Conservation (phyloP, 2,329 filamentous ascomycete genomes). For the Botryosphaeria agaves region DNA sequence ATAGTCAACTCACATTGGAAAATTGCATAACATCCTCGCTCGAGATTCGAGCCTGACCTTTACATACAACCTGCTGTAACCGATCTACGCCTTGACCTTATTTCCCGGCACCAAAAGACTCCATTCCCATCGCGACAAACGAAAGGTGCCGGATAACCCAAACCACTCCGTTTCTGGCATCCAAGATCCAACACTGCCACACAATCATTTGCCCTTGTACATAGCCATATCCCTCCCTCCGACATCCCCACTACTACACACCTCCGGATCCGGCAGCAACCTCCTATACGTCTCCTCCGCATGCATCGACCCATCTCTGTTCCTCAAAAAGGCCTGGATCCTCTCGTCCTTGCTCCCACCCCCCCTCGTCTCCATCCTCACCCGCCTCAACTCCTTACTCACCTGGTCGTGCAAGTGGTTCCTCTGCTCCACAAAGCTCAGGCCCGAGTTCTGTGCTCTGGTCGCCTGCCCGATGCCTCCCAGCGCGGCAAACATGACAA, state of each 20-base stretch:
- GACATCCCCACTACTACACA: constrained; percentile 25
- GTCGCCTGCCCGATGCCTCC: constrained; percentile 58
- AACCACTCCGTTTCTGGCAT: too few species aligned
- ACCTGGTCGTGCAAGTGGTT: constrained; percentile 49
- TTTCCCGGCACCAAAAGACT: too few species aligned
- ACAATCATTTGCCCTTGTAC: background rate
- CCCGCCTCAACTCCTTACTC: constrained; percentile 42
- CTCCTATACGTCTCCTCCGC: constrained; percentile 27
- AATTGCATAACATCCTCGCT: too few species aligned
- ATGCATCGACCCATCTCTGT: constrained; percentile 43
- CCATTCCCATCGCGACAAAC: too few species aligned
- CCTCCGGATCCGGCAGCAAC: constrained; percentile 26
- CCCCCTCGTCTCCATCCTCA: constrained; percentile 34
- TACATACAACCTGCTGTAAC: too few species aligned
- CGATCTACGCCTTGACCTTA: too few species aligned
- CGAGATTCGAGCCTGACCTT: too few species aligned
- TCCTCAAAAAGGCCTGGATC: constrained; percentile 60
- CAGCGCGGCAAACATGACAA: constrained; percentile 50
- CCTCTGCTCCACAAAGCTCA: constrained; percentile 46
- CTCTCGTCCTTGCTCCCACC: constrained; percentile 32
- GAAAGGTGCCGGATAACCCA: too few species aligned
- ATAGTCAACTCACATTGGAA: too few species aligned
- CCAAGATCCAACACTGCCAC: background rate
- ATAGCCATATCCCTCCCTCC: constrained; percentile 7
- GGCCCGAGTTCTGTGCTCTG: constrained; percentile 45